These are phyloP conservation scores for Pythium chondricola DNA, from an alignment of 352 stramenopile genomes.

Conservation along the genomic window DNA sequence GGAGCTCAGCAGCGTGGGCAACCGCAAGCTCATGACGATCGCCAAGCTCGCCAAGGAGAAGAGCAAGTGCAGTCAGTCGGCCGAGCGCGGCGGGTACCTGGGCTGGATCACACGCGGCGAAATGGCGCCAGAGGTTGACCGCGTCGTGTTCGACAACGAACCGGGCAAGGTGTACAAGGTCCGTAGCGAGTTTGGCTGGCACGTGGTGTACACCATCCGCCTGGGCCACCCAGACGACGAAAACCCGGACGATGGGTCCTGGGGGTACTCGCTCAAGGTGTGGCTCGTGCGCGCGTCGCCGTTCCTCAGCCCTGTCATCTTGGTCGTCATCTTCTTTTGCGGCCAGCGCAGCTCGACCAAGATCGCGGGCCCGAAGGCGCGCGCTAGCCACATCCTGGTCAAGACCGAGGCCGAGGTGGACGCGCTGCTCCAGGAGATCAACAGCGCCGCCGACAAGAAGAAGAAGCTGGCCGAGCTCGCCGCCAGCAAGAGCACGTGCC, in stretches of 20 bases:
- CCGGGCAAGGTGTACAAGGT: constrained; percentile 30
- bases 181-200: constrained; percentile 35
- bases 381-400: constrained; percentile 81
- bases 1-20: constrained; percentile 13
- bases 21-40: constrained; percentile 19
- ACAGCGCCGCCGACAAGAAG: constrained; percentile 39
- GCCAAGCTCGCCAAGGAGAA: constrained; percentile 20
- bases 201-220: constrained; percentile 28
- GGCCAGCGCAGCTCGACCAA: constrained; percentile 15
- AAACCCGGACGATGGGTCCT: constrained; percentile 14
- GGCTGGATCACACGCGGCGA: constrained; percentile 26
- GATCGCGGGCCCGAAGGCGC: constrained; percentile 25
- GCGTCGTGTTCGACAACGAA: constrained; percentile 22
- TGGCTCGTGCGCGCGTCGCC: constrained; percentile 13
- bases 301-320: constrained; percentile 18
- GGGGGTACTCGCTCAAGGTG: constrained; percentile 18
- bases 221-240: constrained; percentile 20
- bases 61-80: constrained; percentile 28
- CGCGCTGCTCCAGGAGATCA: constrained; percentile 44
- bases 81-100: constrained; percentile 21
- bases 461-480: constrained; percentile 61
- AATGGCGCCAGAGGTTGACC: constrained; percentile 32
- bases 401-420: constrained; percentile 62
- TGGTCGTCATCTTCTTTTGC: constrained; percentile 22
- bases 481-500: constrained; percentile 67